Evolutionary conservation across 208 protist genomes (phyloP).

Genomic region (Trypanosoma vivax): DNA sequence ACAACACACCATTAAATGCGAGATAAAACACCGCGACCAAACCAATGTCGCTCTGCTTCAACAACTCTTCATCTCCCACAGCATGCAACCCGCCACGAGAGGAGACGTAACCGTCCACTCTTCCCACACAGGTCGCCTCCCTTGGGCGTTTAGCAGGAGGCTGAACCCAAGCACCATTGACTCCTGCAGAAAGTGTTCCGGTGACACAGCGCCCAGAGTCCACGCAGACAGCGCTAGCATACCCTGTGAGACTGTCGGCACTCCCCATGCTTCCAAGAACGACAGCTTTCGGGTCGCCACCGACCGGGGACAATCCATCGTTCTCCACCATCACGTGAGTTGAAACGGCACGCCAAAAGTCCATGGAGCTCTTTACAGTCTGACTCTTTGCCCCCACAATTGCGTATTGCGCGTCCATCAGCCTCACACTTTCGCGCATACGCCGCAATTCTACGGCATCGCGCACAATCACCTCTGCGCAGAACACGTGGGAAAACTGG

Average conservation of each 20-base stretch:
- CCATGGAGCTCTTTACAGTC: constrained; percentile 45
- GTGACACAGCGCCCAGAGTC: too few species aligned
- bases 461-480: constrained; percentile 45
- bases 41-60: constrained; percentile 24
- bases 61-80: too few species aligned
- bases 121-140: too few species aligned
- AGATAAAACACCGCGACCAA: constrained; percentile 66
- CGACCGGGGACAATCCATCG: neutral
- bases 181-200: neutral
- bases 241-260: too few species aligned
- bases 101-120: too few species aligned
- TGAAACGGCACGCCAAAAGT: constrained; percentile 51
- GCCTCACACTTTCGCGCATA: constrained; percentile 19
- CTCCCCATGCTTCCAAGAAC: too few species aligned
- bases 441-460: constrained; percentile 24
- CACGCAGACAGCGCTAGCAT: too few species aligned
- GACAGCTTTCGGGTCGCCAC: too few species aligned
- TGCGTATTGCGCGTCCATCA: constrained; percentile 33
- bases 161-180: neutral
- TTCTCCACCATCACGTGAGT: constrained; percentile 20
- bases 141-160: neutral
- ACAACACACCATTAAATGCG: constrained; percentile 39
- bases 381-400: constrained; percentile 44
- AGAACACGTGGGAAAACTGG: constrained; percentile 16
- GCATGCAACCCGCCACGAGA: too few species aligned